Base-by-base conservation (phyloP, 176 grass and related monocot species). In the Oryza glaberrima region DNA sequence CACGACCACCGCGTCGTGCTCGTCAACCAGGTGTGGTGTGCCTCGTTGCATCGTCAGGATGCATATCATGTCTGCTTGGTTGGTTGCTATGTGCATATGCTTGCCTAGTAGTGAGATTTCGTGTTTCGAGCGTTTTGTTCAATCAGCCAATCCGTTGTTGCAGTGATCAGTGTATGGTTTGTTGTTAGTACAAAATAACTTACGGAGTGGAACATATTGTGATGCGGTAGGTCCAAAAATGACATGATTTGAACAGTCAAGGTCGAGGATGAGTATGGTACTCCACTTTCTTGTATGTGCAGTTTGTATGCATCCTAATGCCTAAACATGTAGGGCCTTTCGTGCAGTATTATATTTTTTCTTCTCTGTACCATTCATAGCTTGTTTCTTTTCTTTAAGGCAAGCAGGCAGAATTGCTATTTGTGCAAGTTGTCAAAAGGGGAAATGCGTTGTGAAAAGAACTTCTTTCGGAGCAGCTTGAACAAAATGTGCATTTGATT, bases 1-100 rank as follows among this genome's bases (percentile, higher is more conserved):
- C 89, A 87, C 35, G 92, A 91, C 80, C 92, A 91, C 75, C 90
- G 90, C 35, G 89, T 93, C 79, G 85, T 92, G 36, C 92, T 97
- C 65, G 88, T 97, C 46, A 97, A 80, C 54, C 95, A 93, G 95
- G 95, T 86, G 75, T 13, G 63, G 23, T 19, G 34, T 69, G 36
- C 36, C 36, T 67, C 3, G 2, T 25, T 81, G 19, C 74, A 32
- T 69, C 52, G 4, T 64, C 44, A 0, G 11, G 12, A 28, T 69
- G 9, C 7, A 52, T 45, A 20, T 12, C 12, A 54, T 30, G 71
- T 65, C 34, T 68, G 5, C 28, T 75, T 81, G 15, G 72, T 25
- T 40, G 77, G 3, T 49, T 40, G 48, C 32, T 8, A 12, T 64
- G 41, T 20, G 34, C 9, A 77, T 45, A 71, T 34, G 20, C 12